phyloP scores from a whole-genome alignment of 441 rosid genomes.

The Gossypium gossypioides region DNA sequence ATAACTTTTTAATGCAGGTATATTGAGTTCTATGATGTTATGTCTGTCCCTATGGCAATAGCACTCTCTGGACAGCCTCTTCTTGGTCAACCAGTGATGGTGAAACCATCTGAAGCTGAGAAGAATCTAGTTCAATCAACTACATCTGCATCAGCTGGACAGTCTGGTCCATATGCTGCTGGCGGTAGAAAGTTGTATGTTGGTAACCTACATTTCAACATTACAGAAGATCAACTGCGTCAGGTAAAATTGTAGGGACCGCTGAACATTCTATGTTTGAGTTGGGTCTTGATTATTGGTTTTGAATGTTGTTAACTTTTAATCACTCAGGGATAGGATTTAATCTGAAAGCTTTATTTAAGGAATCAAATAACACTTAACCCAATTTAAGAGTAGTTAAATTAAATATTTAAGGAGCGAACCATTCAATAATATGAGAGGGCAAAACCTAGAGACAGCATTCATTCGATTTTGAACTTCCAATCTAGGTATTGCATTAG shows the following conservation, averaged over 20 bases:
- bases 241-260: constrained; percentile 34
- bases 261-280: not conserved
- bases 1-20: constrained; percentile 39
- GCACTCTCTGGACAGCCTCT: constrained; percentile 97
- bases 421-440: not conserved
- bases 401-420: not conserved
- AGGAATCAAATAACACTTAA: not conserved
- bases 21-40: constrained; percentile 87
- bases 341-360: not conserved
- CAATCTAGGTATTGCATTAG: not conserved
- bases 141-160: constrained; percentile 53
- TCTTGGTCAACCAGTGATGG: constrained; percentile 94
- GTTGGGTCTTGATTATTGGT: not conserved
- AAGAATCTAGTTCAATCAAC: constrained; percentile 96
- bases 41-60: constrained; percentile 99
- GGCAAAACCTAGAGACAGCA: not conserved
- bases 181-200: constrained; percentile 92
- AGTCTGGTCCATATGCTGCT: constrained; percentile 62
- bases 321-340: not conserved
- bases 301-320: not conserved
- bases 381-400: not conserved
- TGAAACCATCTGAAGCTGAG: constrained; percentile 98
- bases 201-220: constrained; percentile 82
- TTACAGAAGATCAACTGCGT: constrained; percentile 85
- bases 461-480: not conserved